These are phyloP conservation scores for Leucaena leucocephala DNA, from an alignment of 306 rosid species.

Conservation along the genomic window DNA sequence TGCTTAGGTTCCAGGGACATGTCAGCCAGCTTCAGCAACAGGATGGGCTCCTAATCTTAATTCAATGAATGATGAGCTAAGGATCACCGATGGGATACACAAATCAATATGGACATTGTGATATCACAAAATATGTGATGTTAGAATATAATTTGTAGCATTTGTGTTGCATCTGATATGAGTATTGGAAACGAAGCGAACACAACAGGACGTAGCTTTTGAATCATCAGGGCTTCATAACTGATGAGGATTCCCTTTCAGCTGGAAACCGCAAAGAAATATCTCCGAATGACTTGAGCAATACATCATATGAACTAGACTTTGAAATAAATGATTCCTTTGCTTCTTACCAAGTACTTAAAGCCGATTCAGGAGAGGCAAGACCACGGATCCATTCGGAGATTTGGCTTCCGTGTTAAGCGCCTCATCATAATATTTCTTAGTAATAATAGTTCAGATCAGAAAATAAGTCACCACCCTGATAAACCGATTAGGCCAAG, in stretches of 20 bases:
- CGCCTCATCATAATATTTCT: slow-evolving; percentile 6
- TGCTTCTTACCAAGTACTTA: not conserved
- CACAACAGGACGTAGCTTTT: not conserved
- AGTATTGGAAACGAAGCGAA: not conserved
- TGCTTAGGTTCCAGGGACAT: not conserved
- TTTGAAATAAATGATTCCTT: not conserved
- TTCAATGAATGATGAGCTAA: not conserved
- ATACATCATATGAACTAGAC: not conserved
- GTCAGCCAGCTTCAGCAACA: not conserved
- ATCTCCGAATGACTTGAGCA: not conserved
- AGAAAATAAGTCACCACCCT: slow-evolving; percentile 8
- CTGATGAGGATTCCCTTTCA: not conserved
- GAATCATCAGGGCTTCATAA: not conserved
- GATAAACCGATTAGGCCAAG: slow-evolving; percentile 7
- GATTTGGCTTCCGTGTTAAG: not conserved
- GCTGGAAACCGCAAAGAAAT: not conserved
- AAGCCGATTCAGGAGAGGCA: not conserved
- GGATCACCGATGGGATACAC: not conserved
- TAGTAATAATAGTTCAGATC: not conserved
- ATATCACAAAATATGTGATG: not conserved
- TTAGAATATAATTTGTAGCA: not conserved
- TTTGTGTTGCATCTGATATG: not conserved
- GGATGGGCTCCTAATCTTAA: not conserved
- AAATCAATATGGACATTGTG: not conserved
- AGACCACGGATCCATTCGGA: not conserved